These are phyloP conservation scores for Amaranthus cruentus DNA, from an alignment of 148 eudicot genomes.

Conservation along the genomic window DNA sequence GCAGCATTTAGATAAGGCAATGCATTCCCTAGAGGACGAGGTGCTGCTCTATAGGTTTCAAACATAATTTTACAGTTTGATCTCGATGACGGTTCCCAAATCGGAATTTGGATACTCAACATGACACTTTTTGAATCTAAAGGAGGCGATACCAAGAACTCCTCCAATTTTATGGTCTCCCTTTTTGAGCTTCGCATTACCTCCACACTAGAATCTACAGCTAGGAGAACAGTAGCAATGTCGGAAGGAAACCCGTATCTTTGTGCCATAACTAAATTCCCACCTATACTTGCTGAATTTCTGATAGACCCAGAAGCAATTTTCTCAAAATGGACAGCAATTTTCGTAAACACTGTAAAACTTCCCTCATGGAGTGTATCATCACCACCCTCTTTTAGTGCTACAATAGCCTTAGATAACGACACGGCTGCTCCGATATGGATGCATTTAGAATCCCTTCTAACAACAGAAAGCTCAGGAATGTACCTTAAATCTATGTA, in stretches of 20 bases:
- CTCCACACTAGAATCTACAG: slow-evolving; percentile 51
- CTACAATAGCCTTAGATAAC: slow-evolving; percentile 56
- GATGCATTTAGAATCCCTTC: slow-evolving; percentile 40
- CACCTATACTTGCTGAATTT: slow-evolving; percentile 91
- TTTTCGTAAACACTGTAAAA: slow-evolving; percentile 35
- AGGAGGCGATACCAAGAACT: slow-evolving; percentile 57
- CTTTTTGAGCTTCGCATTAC: slow-evolving; percentile 31
- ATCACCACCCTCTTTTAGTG: slow-evolving; percentile 38
- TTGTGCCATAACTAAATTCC: slow-evolving; percentile 92
- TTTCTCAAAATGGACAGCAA: slow-evolving; percentile 78
- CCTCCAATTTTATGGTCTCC: slow-evolving; percentile 54
- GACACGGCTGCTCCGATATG: slow-evolving; percentile 81
- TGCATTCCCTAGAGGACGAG: slow-evolving; percentile 88
- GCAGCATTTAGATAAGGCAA: slow-evolving; percentile 82
- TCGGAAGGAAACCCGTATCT: slow-evolving; percentile 79
- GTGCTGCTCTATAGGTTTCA: slow-evolving; percentile 81
- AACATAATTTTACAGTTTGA: slow-evolving; percentile 42
- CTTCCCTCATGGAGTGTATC: slow-evolving; percentile 9
- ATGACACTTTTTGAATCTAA: slow-evolving; percentile 53
- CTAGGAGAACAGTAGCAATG: slow-evolving; percentile 72
- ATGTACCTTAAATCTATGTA: slow-evolving; percentile 70
- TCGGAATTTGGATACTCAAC: slow-evolving; percentile 59
- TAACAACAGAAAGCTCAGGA: slow-evolving; percentile 60
- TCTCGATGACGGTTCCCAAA: slow-evolving; percentile 27
- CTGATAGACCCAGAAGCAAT: slow-evolving; percentile 62